Evolutionary conservation across 371 early-diverging fungal species (phyloP).

Genomic region (Haplosporangium sp.): DNA sequence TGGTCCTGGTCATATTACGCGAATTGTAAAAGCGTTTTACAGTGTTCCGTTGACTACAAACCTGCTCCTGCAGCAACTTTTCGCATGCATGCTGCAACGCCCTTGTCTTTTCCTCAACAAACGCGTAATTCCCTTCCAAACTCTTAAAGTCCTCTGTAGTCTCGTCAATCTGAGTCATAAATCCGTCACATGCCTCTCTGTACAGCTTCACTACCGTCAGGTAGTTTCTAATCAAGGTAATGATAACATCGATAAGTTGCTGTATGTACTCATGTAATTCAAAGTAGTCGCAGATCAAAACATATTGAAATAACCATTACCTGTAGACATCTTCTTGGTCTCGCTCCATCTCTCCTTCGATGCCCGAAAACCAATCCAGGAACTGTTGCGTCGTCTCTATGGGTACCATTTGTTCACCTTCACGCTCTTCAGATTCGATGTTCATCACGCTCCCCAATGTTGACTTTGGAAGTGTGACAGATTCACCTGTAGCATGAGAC

Average conservation of each 20-base stretch:
- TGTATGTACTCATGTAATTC: background rate
- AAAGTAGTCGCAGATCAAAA: too few relatives aligned
- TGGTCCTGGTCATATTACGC: too few relatives aligned
- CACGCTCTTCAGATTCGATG: constrained; percentile 45
- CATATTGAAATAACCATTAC: constrained; percentile 34
- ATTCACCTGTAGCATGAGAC: constrained; percentile 54
- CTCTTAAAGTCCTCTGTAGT: constrained; percentile 65
- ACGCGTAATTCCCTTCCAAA: constrained; percentile 74
- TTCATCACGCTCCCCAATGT: constrained; percentile 47
- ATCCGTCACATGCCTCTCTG: constrained; percentile 64
- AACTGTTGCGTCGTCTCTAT: constrained; percentile 91
- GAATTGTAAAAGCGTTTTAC: too few relatives aligned
- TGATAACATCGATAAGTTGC: background rate
- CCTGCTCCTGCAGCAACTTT: constrained; percentile 77
- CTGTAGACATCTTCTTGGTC: constrained; percentile 88
- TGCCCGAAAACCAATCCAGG: constrained; percentile 87
- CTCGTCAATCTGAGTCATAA: constrained; percentile 67
- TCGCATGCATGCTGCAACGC: constrained; percentile 85
- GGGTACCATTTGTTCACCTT: constrained; percentile 60
- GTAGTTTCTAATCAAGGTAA: constrained; percentile 58
- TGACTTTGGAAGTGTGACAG: constrained; percentile 25
- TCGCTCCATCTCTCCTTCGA: constrained; percentile 84
- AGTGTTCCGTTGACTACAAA: constrained; percentile 3
- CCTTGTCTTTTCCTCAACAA: constrained; percentile 79
- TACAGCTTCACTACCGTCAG: constrained; percentile 62